Base-by-base conservation (phyloP, 768 basidiomycete species). In the Lentinula sp. region DNA sequence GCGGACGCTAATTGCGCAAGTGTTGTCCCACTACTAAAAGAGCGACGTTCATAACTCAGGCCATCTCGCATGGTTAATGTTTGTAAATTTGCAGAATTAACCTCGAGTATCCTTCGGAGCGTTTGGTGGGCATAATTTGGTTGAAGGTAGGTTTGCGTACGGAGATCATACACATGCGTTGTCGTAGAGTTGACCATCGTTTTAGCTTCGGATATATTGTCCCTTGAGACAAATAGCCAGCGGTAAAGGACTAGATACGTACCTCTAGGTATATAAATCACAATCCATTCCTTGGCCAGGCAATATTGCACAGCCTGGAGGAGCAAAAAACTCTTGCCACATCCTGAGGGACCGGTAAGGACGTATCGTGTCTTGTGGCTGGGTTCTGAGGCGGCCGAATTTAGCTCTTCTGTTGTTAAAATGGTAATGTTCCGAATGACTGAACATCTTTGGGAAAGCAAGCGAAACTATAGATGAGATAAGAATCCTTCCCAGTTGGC, bases 261-360 rank as follows among this genome's bases (percentile, higher is more conserved):
- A 91, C 92, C 84, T 73, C 88, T 79, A 3, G 95, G 93, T 28
- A 94, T 81, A 69, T 95, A 97, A 16, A 95, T 71, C 16, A 93
- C 91, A 21, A 95, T 80, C 90, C 92, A 95, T 31, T 82, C 80
- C 21, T 82, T 79, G 2, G 79, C 71, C 9, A 80, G 66, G 37
- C 85, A 87, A 63, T 91, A 86, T 42, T 88, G 79, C 0, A 91
- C 84, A 0, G 88, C 80, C 70, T 97, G 94, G 8, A 95, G 75
- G 34, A 96, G 73, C 8, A 91, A 70, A 62, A 83, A 85, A 59
- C 88, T 91, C 74, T 96, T 97, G 45, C 94, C 95, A 59, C 82
- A 85, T 5, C 95, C 94, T 8, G 81, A 63, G 5, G 80, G 74
- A 13, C 94, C 94, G 63, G 85, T 88, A 6, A 93, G 69, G 8